Evolutionary conservation across 2,329 filamentous ascomycete genomes (phyloP), one percentile per base, ranked within the genome.

Genomic region (Diaporthe vaccinii): DNA sequence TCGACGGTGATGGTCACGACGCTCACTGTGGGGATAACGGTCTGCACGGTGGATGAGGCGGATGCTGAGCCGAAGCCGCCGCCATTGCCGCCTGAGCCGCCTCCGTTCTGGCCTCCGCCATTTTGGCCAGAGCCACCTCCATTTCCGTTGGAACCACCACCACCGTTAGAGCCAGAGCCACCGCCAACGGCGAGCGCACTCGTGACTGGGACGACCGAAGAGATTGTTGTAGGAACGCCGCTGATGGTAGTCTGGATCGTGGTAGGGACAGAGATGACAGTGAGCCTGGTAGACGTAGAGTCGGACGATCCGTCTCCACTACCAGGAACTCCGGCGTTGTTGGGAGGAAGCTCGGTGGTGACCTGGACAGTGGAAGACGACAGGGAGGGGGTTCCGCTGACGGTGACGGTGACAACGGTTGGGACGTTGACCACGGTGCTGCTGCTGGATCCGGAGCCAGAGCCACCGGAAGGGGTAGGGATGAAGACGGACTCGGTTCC

Each of bases 401-500:
- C 72, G 12, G 58, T 67, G 4, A 73, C 22, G n/a, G 72, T 73
- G 49, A 73, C 72, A 20, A 73, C 72, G 4, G 58, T 65, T 1
- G 71, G 71, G 2, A 73, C 71, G 15, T 49, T 51, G 39, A 62
- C 49, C 17, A 73, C 58, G 34, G 39, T 71, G 51, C 55, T 59
- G 51, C 51, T 57, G 55, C 34, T 61, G 20, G 34, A 22, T 2
- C 7, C 58, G 8, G 71, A 65, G 53, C 53, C 53, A 9, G 53
- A 55, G 5, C 53, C 53, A 2, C 53, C 53, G 2, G 53, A 31
- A 34, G 71, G 46, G 9, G 25, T 34, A 9, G 72, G 72, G 6
- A 73, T 62, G 72, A 67, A 73, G 41, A 68, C 72, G 3, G 72
- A 67, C 39, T 62, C 59, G 8, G 46, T 57, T 34, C 72, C 72